Percentiles rank a stretch among this genome's conserved stretches.
Conservation (phyloP, 2,329 filamentous ascomycete genomes). For the Dendrostoma leiphaemia region DNA sequence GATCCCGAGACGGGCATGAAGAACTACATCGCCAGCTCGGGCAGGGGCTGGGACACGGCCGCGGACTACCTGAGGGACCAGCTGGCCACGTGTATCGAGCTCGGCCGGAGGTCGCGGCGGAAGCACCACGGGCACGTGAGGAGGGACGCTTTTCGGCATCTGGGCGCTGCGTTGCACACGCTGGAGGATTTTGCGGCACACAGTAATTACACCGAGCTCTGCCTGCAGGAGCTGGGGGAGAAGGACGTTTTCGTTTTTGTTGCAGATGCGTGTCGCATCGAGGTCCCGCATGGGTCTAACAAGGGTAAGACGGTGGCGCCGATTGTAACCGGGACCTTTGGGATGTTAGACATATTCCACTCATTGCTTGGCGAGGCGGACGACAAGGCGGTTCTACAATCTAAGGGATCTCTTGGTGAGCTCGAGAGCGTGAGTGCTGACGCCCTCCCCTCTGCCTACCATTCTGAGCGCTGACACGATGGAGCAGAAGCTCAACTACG, state of each 20-base stretch:
- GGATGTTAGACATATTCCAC: slow-evolving; percentile 35
- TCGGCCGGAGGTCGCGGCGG: slow-evolving; percentile 23
- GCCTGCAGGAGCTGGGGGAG: slow-evolving; percentile 48
- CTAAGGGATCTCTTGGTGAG: slow-evolving; percentile 27
- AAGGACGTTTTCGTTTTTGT: slow-evolving; percentile 51
- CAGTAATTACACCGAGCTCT: slow-evolving; percentile 53
- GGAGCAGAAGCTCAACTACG: slow-evolving; percentile 25
- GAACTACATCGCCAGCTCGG: slow-evolving; percentile 30
- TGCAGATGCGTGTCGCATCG: slow-evolving; percentile 35
- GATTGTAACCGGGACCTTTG: slow-evolving; percentile 53
- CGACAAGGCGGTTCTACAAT: slow-evolving; percentile 29
- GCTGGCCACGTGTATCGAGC: slow-evolving; percentile 24
- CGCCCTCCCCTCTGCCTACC: too few relatives aligned
- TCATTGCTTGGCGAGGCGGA: slow-evolving; percentile 30
- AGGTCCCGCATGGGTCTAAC: slow-evolving; percentile 28
- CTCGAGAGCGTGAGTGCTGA: slow-evolving; percentile 21
- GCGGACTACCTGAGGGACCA: slow-evolving; percentile 28
- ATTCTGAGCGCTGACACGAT: background rate
- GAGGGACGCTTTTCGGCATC: slow-evolving; percentile 27
- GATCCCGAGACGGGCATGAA: slow-evolving; percentile 31
- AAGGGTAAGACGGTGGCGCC: slow-evolving; percentile 43
- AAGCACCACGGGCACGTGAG: slow-evolving; percentile 21
- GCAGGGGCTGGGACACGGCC: slow-evolving; percentile 27
- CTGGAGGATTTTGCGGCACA: slow-evolving; percentile 54
- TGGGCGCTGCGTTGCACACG: slow-evolving; percentile 51